These are phyloP conservation scores for Candida pseudoglaebosa DNA, from an alignment of 805 yeast genomes.

Conservation along the genomic window DNA sequence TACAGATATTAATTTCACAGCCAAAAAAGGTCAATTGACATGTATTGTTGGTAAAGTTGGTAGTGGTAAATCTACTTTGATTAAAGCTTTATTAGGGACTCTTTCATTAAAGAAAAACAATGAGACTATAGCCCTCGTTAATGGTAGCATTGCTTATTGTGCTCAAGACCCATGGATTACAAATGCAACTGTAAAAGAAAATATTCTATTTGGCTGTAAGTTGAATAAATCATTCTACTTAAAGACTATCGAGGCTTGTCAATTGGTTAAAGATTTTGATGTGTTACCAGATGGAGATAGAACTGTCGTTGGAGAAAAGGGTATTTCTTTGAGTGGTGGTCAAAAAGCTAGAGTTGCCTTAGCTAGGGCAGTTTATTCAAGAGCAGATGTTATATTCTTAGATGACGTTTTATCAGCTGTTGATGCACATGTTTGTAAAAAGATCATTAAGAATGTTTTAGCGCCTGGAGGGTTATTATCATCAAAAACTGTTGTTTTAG, in stretches of 20 bases:
- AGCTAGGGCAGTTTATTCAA: slow-evolving; percentile 39
- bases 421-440: slow-evolving; percentile 40
- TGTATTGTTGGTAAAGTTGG: slow-evolving; percentile 42
- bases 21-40: slow-evolving; percentile 30
- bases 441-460: slow-evolving; percentile 27
- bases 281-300: slow-evolving; percentile 36
- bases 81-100: slow-evolving; percentile 32
- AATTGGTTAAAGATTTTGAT: slow-evolving; percentile 29
- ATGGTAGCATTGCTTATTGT: slow-evolving; percentile 36
- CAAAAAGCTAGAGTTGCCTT: slow-evolving; percentile 39
- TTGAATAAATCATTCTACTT: slow-evolving; percentile 27
- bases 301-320: slow-evolving; percentile 40
- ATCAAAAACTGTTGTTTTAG: slow-evolving; percentile 31
- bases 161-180: slow-evolving; percentile 39
- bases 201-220: slow-evolving; percentile 33
- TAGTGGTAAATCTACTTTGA: slow-evolving; percentile 34
- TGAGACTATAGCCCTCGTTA: slow-evolving; percentile 15
- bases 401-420: slow-evolving; percentile 41
- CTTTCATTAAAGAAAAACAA: slow-evolving; percentile 15
- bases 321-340: slow-evolving; percentile 41
- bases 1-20: slow-evolving; percentile 25
- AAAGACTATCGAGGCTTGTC: slow-evolving; percentile 34
- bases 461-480: slow-evolving; percentile 28
- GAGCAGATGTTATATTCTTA: slow-evolving; percentile 34
- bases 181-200: slow-evolving; percentile 36